These are phyloP conservation scores for Sarocladium brachiariae DNA, from an alignment of 2,329 filamentous ascomycete genomes.

Conservation along the genomic window DNA sequence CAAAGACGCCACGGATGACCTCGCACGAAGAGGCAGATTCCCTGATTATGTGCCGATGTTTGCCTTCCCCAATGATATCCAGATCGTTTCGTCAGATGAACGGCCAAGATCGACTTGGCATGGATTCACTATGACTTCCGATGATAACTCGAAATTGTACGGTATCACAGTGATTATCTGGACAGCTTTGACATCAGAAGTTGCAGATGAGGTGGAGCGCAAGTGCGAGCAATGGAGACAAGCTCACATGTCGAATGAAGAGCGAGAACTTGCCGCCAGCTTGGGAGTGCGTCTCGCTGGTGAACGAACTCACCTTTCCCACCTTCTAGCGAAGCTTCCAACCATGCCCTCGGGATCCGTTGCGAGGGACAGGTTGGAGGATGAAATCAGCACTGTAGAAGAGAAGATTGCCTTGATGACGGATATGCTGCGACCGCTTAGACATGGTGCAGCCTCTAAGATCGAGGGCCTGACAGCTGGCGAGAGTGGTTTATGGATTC, in stretches of 20 bases:
- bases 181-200: constrained; percentile 75
- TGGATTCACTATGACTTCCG: constrained; percentile 95
- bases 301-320: constrained; percentile 84
- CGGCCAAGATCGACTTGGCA: constrained; percentile 96
- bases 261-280: constrained; percentile 86
- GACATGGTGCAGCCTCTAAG: constrained; percentile 91
- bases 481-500: constrained; percentile 93
- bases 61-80: constrained; percentile 96
- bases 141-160: constrained; percentile 86
- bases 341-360: constrained; percentile 71
- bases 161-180: constrained; percentile 88
- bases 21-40: constrained; percentile 74
- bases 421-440: constrained; percentile 83
- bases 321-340: constrained; percentile 77
- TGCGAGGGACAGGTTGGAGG: constrained; percentile 78
- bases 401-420: constrained; percentile 98
- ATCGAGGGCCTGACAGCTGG: constrained; percentile 95
- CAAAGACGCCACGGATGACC: constrained; percentile 72
- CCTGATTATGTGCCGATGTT: constrained; percentile 99
- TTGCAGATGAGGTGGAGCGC: constrained; percentile 76
- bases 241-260: constrained; percentile 80
- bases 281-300: constrained; percentile 79
- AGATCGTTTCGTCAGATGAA: constrained; percentile 91
- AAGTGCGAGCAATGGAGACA: constrained; percentile 83
- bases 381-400: constrained; percentile 90